A percentile compares a stretch with the other conserved stretches of the same genome.
These are phyloP conservation scores for Halophytophthora batemanensis DNA, from an alignment of 352 stramenopile species.

Conservation along the genomic window DNA sequence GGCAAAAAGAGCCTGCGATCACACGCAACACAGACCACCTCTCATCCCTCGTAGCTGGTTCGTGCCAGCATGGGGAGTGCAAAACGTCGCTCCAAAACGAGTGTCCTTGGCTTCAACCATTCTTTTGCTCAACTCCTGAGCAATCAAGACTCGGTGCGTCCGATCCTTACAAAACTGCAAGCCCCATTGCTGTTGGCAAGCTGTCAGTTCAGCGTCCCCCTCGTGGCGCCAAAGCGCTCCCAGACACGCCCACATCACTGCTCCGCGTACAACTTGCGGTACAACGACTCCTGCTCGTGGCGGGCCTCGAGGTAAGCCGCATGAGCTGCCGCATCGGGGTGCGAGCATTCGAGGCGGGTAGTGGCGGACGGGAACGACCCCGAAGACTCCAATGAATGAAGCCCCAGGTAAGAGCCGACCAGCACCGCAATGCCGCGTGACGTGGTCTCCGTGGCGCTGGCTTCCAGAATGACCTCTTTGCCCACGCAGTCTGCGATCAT, in stretches of 20 bases:
- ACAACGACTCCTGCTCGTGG: slow-evolving; percentile 68
- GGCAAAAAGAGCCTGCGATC: no score
- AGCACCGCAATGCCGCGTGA: slow-evolving; percentile 82
- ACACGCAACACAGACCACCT: no score
- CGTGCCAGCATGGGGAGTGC: no score
- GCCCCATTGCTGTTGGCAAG: no score
- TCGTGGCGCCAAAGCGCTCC: no score
- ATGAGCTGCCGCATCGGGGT: slow-evolving; percentile 49
- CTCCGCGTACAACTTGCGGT: slow-evolving; percentile 61
- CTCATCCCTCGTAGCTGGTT: no score
- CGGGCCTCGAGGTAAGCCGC: slow-evolving; percentile 59
- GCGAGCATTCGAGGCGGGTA: slow-evolving; percentile 25
- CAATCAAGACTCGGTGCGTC: no score
- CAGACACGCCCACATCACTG: slow-evolving; percentile 10
- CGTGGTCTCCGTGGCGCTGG: slow-evolving; percentile 64
- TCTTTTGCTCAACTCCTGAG: no score
- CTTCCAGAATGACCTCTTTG: slow-evolving; percentile 68
- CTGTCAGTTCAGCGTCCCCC: no score
- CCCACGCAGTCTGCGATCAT: slow-evolving; percentile 84
- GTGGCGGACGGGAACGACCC: slow-evolving; percentile 23
- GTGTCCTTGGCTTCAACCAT: no score
- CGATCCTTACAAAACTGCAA: no score
- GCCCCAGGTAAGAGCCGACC: slow-evolving; percentile 50
- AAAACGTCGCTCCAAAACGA: no score
- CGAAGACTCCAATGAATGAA: slow-evolving; percentile 50